A percentile compares a stretch with the other conserved stretches of the same genome.
Conservation (phyloP, 257 asterid species). For the Solanum chiquidenum region DNA sequence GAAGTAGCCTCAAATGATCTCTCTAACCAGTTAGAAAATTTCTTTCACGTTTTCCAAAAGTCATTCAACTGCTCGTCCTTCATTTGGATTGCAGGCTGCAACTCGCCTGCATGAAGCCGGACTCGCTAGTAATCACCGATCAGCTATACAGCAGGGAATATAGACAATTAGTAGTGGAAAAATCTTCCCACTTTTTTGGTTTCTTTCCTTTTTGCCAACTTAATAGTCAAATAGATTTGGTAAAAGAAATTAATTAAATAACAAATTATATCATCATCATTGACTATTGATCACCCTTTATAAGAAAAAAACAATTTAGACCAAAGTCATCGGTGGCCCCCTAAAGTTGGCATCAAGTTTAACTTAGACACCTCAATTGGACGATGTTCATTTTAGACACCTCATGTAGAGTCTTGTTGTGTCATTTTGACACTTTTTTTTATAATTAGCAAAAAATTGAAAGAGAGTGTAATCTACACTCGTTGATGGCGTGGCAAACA, state of each 20-base stretch:
- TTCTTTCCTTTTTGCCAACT: neutral
- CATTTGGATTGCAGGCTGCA: rapidly evolving
- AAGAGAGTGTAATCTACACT: too few relatives aligned
- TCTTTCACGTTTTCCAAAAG: neutral
- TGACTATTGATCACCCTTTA: neutral
- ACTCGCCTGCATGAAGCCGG: rapidly evolving
- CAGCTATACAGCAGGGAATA: too few relatives aligned
- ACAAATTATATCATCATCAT: neutral
- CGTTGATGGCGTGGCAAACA: too few relatives aligned
- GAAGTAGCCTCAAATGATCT: neutral
- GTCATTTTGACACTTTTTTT: too few relatives aligned
- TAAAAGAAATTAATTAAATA: neutral
- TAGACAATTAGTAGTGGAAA: neutral
- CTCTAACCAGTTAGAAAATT: neutral
- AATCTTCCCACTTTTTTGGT: neutral
- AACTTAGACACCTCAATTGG: too few relatives aligned
- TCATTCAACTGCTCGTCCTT: rapidly evolving
- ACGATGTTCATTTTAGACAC: too few relatives aligned
- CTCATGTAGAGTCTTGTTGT: too few relatives aligned
- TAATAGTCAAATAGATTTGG: neutral
- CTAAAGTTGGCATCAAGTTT: too few relatives aligned
- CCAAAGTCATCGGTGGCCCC: too few relatives aligned
- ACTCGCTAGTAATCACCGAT: too few relatives aligned
- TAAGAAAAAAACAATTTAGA: neutral
- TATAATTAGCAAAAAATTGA: too few relatives aligned